A percentile compares a stretch with the other conserved stretches of the same genome.
These are phyloP conservation scores for Mycena metata DNA, from an alignment of 768 basidiomycete genomes.

Conservation along the genomic window DNA sequence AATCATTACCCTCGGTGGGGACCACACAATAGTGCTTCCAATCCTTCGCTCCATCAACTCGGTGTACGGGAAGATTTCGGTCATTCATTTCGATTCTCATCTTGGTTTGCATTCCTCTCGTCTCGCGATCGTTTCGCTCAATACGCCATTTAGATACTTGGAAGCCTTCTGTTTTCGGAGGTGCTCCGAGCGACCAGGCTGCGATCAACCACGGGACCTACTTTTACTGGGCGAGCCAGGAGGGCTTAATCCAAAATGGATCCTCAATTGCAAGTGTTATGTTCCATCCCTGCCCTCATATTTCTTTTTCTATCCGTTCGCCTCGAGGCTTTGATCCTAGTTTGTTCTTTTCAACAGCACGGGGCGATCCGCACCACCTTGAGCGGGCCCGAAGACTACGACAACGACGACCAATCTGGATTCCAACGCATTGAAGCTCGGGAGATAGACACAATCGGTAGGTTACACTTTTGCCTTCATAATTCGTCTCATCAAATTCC, in stretches of 20 bases:
- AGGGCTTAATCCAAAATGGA: slow-evolving; percentile 84
- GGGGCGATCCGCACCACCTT: slow-evolving; percentile 90
- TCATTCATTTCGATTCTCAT: slow-evolving; percentile 92
- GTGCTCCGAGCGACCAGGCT: slow-evolving; percentile 77
- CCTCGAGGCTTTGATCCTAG: slow-evolving; percentile 79
- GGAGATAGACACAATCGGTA: slow-evolving; percentile 87
- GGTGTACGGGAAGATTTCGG: slow-evolving; percentile 83
- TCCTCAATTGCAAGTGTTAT: slow-evolving; percentile 84
- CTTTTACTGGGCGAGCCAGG: slow-evolving; percentile 90
- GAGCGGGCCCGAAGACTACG: slow-evolving; percentile 82
- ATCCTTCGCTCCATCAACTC: slow-evolving; percentile 78
- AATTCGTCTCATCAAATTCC: not conserved
- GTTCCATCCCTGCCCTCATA: slow-evolving; percentile 40
- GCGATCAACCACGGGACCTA: slow-evolving; percentile 91
- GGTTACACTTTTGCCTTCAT: not conserved
- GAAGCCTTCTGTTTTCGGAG: slow-evolving; percentile 82
- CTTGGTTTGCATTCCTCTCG: slow-evolving; percentile 53
- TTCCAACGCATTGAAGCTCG: slow-evolving; percentile 88
- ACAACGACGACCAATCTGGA: slow-evolving; percentile 81
- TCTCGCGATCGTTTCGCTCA: slow-evolving; percentile 34
- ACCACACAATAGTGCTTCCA: slow-evolving; percentile 84
- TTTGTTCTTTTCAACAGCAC: slow-evolving; percentile 72
- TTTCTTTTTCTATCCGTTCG: slow-evolving; percentile 33
- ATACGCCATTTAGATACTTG: slow-evolving; percentile 66
- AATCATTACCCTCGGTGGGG: slow-evolving; percentile 87